These are phyloP conservation scores for Skeletonema tropicum DNA, from an alignment of 108 stramenopile genomes.

Conservation along the genomic window DNA sequence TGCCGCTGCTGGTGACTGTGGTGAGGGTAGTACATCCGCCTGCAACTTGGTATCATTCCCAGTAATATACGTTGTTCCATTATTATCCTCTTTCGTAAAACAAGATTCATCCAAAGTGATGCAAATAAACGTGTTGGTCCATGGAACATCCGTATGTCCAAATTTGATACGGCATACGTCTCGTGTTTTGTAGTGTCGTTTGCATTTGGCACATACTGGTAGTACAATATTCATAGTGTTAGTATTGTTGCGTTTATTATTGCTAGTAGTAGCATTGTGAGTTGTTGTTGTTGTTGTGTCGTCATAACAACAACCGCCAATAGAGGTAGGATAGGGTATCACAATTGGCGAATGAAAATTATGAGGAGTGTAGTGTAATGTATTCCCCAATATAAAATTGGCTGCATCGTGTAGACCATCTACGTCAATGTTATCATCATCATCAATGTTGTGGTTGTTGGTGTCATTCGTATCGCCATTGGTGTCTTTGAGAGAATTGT, in stretches of 20 bases:
- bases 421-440: too few relatives aligned
- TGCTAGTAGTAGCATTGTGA: not conserved
- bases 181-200: not conserved
- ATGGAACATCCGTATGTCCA: not conserved
- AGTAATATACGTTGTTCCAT: not conserved
- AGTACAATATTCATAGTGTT: not conserved
- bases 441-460: too few relatives aligned
- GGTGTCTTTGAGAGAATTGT: too few relatives aligned
- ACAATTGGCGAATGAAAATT: not conserved
- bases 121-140: not conserved
- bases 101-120: not conserved
- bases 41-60: not conserved
- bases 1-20: not conserved
- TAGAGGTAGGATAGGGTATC: not conserved
- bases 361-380: not conserved
- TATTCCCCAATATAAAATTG: not conserved
- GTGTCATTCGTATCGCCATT: too few relatives aligned
- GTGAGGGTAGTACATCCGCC: not conserved
- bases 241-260: not conserved
- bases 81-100: not conserved
- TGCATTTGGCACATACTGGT: constrained; percentile 1
- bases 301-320: not conserved
- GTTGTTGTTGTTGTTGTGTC: not conserved
- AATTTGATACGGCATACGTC: not conserved
- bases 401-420: too few relatives aligned